Base-by-base conservation (phyloP, 495 filamentous ascomycete species). In the Viridothelium virens region DNA sequence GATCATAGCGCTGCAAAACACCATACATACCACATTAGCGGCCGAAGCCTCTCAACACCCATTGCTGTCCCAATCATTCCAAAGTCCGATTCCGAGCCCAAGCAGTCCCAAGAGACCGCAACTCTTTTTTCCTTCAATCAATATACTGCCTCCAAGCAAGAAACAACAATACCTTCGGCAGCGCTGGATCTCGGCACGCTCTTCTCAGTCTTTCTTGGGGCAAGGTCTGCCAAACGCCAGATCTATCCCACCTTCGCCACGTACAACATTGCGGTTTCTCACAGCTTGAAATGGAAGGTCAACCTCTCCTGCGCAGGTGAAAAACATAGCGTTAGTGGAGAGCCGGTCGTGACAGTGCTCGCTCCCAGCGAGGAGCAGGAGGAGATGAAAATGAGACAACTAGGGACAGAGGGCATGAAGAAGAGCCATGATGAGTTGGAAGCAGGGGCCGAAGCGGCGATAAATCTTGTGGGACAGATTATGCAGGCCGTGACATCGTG, bases 171-270 rank as follows among this genome's bases (percentile, higher is more conserved):
- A 14, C 48, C 18, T 14, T 18, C n/a, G n/a, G 9, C 48, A 53
- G 48, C 48, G 18, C 48, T 53, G 48, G 48, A 53, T 53, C 48
- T 53, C 14, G 41, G 41, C 14, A 46, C 41, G 41, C 14, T 16
- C 9, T 46, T 46, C 41, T 53, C 48, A 5, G 11, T 53, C 5
- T 18, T 53, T n/a, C 48, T 53, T 25, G 48, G 48, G 16, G 5
- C n/a, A 11, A 53, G 48, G 48, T 53, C 48, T 16, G 11, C 18
- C 1, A 53, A 16, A 25, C 48, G 48, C 48, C 12, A 53, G n/a
- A 53, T 53, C 9, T 53, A 53, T 2, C 48, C 48, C 48, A 53
- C 48, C 5, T 53, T 53, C 48, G 48, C 48, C 48, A 53, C n/a
- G 0, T 53, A 53, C 18, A 53, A 16, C n/a, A 53, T 53, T n/a